A percentile compares a stretch with the other conserved stretches of the same genome.
phyloP scores from a whole-genome alignment of 1,284 basidiomycete species.

The Rhodotorula sp. region DNA sequence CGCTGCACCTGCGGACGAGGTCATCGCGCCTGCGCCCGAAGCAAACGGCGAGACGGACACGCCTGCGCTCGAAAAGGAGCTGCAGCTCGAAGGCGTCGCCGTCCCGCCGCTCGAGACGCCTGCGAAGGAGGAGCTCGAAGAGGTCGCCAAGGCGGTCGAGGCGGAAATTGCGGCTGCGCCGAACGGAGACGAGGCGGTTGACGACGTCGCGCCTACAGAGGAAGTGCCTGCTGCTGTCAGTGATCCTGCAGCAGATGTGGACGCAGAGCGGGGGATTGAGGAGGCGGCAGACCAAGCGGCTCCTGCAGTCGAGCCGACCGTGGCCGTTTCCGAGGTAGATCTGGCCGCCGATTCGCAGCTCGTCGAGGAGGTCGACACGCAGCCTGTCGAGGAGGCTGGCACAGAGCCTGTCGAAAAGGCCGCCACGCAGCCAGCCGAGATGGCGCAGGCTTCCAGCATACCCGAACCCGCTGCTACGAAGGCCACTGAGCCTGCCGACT shows the following conservation, averaged over 20 bases:
- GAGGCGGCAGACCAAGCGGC: not conserved
- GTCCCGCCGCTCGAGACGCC: not conserved
- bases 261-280: no score
- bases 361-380: no score
- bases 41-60: not conserved
- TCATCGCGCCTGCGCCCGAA: not conserved
- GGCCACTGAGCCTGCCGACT: no score
- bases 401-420: no score
- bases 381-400: no score
- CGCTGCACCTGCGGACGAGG: not conserved
- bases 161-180: conserved; percentile 8
- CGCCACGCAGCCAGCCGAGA: no score
- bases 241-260: no score
- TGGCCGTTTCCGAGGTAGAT: not conserved
- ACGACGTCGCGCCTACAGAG: no score
- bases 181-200: not conserved
- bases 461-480: no score
- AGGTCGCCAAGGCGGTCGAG: conserved; percentile 24
- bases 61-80: conserved; percentile 1
- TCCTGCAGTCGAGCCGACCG: no score
- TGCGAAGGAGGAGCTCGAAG: conserved; percentile 9
- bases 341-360: not conserved
- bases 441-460: no score
- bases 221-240: no score
- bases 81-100: not conserved